These are phyloP conservation scores for Maudiozyma barnettii DNA, from an alignment of 805 yeast genomes.

Conservation along the genomic window DNA sequence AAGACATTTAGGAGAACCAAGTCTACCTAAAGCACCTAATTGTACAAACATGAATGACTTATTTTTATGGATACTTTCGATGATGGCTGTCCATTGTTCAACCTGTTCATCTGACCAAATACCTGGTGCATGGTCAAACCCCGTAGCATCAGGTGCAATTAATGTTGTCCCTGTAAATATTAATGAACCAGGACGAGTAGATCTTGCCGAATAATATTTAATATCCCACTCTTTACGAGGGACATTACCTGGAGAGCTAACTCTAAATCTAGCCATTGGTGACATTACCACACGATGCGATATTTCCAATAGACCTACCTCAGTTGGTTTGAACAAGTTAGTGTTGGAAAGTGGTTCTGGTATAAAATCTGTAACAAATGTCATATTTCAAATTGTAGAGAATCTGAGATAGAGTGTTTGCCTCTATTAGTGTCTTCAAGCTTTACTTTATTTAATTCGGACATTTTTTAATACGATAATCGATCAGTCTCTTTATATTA, in stretches of 20 bases:
- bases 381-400: conserved; percentile 9
- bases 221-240: conserved; percentile 35
- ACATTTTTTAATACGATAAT: no score
- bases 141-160: conserved; percentile 33
- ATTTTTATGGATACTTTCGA: conserved; percentile 40
- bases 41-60: conserved; percentile 38
- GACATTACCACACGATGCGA: conserved; percentile 31
- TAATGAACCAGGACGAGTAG: conserved; percentile 42
- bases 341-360: conserved; percentile 23
- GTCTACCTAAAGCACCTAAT: conserved; percentile 41
- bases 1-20: conserved; percentile 30
- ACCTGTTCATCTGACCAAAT: conserved; percentile 38
- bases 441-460: no score
- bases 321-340: conserved; percentile 33
- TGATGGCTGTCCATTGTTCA: conserved; percentile 39
- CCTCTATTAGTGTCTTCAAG: no score
- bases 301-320: conserved; percentile 30
- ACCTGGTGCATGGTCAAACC: conserved; percentile 37
- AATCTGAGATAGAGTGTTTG: no score
- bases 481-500: no score
- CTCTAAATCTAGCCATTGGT: conserved; percentile 36
- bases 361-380: conserved; percentile 11
- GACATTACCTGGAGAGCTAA: conserved; percentile 26
- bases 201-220: conserved; percentile 46
- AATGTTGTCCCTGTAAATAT: conserved; percentile 49